phyloP scores from a whole-genome alignment of 2,329 filamentous ascomycete species.

The Hypoxylon sp. region DNA sequence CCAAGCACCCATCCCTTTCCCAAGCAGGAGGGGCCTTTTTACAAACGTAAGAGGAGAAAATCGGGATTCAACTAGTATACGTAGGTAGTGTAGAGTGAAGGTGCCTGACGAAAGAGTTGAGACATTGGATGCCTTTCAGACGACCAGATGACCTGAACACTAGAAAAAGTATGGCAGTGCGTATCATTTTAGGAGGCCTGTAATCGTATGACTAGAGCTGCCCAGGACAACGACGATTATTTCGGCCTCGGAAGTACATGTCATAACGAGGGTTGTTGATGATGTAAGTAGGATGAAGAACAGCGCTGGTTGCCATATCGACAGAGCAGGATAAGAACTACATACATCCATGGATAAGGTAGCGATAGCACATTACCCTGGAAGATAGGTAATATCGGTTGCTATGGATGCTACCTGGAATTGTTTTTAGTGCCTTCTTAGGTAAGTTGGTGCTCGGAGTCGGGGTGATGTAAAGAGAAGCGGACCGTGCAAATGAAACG shows the following conservation, averaged over 20 bases:
- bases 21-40: slow-evolving; percentile 16
- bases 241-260: background rate
- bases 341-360: background rate
- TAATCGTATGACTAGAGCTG: background rate
- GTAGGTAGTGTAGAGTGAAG: too few species aligned
- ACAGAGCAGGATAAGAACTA: slow-evolving; percentile 14
- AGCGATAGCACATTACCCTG: slow-evolving; percentile 21
- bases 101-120: slow-evolving; percentile 18
- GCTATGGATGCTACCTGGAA: slow-evolving; percentile 29
- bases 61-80: slow-evolving; percentile 29
- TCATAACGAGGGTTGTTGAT: slow-evolving; percentile 13
- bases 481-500: background rate
- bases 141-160: background rate
- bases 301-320: slow-evolving; percentile 28
- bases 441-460: slow-evolving; percentile 26
- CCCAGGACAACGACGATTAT: background rate
- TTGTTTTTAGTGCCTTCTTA: slow-evolving; percentile 35
- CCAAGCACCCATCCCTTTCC: slow-evolving; percentile 26
- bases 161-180: background rate
- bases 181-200: background rate
- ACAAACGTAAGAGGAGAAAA: slow-evolving; percentile 28
- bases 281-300: slow-evolving; percentile 9
- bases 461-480: slow-evolving; percentile 13
- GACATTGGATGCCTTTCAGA: background rate
- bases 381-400: slow-evolving; percentile 31